Evolutionary conservation across 371 early-diverging fungal species (phyloP).

Genomic region (Mortierella sp.): DNA sequence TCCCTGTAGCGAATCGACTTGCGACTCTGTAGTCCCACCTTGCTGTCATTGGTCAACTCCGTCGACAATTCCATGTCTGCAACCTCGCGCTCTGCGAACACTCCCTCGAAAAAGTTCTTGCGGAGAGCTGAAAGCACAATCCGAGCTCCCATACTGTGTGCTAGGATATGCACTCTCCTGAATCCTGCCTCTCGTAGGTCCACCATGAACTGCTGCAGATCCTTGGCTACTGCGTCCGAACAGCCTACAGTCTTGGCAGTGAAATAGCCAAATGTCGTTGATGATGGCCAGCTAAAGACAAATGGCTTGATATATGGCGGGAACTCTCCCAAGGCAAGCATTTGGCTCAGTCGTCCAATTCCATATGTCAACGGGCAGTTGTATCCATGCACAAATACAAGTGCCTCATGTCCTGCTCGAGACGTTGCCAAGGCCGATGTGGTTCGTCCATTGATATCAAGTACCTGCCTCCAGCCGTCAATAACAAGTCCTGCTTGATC

Average conservation of each 20-base stretch:
- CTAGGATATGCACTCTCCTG: conserved; percentile 54
- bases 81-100: conserved; percentile 35
- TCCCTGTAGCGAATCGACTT: conserved; percentile 25
- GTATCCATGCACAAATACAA: conserved; percentile 60
- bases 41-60: conserved; percentile 6
- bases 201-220: conserved; percentile 46
- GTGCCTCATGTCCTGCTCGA: conserved; percentile 54
- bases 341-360: conserved; percentile 55
- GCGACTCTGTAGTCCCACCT: conserved; percentile 6
- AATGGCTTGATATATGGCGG: conserved; percentile 60
- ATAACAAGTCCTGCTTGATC: conserved; percentile 35
- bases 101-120: conserved; percentile 32
- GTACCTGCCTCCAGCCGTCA: conserved; percentile 48
- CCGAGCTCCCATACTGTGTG: conserved; percentile 56
- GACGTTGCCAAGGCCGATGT: conserved; percentile 20
- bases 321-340: conserved; percentile 56
- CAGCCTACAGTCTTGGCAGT: conserved; percentile 48
- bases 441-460: conserved; percentile 34
- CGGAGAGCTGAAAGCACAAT: conserved; percentile 42
- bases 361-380: conserved; percentile 57
- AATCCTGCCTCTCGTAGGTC: conserved; percentile 56
- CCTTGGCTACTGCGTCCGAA: conserved; percentile 47
- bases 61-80: conserved; percentile 11
- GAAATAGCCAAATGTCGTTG: conserved; percentile 53
- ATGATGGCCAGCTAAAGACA: conserved; percentile 58